Conservation (phyloP, 2,329 filamentous ascomycete genomes). For the Pezicula radicicola region DNA sequence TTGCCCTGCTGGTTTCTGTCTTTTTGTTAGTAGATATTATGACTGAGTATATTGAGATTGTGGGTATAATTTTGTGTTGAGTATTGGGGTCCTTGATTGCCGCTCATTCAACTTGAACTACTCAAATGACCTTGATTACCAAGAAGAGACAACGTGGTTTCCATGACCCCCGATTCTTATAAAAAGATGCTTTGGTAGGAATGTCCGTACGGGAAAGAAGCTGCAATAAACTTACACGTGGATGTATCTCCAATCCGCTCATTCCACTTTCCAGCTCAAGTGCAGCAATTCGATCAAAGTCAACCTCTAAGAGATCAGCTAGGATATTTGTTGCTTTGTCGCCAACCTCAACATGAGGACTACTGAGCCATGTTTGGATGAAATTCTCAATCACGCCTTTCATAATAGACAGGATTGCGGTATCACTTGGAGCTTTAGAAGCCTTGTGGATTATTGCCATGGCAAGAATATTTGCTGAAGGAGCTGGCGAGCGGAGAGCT, state of each 20-base stretch:
- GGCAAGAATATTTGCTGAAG: slow-evolving; percentile 55
- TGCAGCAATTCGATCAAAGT: slow-evolving; percentile 40
- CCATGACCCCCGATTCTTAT: too few relatives aligned
- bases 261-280: slow-evolving; percentile 21
- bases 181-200: too few relatives aligned
- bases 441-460: slow-evolving; percentile 56
- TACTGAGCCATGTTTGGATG: slow-evolving; percentile 49
- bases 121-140: too few relatives aligned
- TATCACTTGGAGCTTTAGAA: slow-evolving; percentile 42
- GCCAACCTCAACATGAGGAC: slow-evolving; percentile 51
- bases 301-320: slow-evolving; percentile 51
- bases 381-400: slow-evolving; percentile 46
- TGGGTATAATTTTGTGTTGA: too few relatives aligned
- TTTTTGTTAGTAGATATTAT: too few relatives aligned
- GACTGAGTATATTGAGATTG: too few relatives aligned
- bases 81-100: too few relatives aligned
- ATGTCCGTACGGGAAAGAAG: too few relatives aligned
- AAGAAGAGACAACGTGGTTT: too few relatives aligned
- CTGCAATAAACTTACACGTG: slow-evolving; percentile 18
- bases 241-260: slow-evolving; percentile 33
- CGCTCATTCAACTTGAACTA: too few relatives aligned
- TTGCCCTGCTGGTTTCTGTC: slow-evolving; percentile 39
- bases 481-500: slow-evolving; percentile 50
- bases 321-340: slow-evolving; percentile 49
- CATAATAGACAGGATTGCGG: slow-evolving; percentile 47